Conservation (phyloP, 2,329 filamentous ascomycete genomes). For the Cytospora piceicola region DNA sequence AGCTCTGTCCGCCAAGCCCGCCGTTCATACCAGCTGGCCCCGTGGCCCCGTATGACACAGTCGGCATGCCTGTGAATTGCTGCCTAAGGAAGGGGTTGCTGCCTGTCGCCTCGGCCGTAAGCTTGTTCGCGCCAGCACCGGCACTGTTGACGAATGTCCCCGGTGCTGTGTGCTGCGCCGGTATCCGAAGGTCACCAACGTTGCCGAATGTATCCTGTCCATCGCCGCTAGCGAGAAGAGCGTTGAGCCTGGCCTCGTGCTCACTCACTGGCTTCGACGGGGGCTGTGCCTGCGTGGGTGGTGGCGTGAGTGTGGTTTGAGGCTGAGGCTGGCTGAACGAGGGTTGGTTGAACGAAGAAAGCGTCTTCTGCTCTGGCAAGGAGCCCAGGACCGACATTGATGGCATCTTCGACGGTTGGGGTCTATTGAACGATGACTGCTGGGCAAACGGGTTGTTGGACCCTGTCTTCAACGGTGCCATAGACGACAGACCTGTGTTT, state of each 20-base stretch:
- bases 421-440: conserved; percentile 59
- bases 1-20: conserved; percentile 45
- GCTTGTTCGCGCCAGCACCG: conserved; percentile 73
- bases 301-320: conserved; percentile 50
- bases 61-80: conserved; percentile 80
- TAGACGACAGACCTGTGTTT: conserved; percentile 60
- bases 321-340: conserved; percentile 37
- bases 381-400: conserved; percentile 73
- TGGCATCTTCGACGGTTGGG: conserved; percentile 58
- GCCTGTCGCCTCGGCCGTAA: conserved; percentile 73
- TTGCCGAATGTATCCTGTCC: conserved; percentile 98
- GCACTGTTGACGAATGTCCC: conserved; percentile 97
- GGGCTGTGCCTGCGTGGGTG: conserved; percentile 49
- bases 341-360: conserved; percentile 61
- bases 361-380: conserved; percentile 82
- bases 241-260: conserved; percentile 79
- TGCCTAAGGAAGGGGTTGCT: conserved; percentile 89
- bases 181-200: conserved; percentile 92
- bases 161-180: conserved; percentile 93
- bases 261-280: conserved; percentile 62
- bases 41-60: conserved; percentile 60
- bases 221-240: conserved; percentile 82
- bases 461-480: conserved; percentile 85
- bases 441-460: conserved; percentile 96
- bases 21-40: conserved; percentile 61